Base-by-base conservation (phyloP, 805 yeast species). In the Ogataea wickerhamii region DNA sequence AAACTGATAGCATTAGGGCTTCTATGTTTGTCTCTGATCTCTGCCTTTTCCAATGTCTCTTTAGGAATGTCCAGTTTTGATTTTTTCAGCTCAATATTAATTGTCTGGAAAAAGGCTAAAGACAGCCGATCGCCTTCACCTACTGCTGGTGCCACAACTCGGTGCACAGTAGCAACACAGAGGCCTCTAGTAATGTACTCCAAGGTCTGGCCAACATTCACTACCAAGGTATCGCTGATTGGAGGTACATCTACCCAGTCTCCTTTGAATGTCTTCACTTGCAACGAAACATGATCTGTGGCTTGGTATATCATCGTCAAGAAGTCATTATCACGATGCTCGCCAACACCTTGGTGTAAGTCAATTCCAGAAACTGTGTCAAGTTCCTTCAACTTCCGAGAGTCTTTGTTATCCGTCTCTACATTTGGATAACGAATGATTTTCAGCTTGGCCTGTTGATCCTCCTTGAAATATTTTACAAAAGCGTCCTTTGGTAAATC, bases 261-360 rank as follows among this genome's bases (percentile, higher is more conserved):
- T 4, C 77, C 76, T 20, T 27, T 14, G 34, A 32, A 37, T 52
- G 66, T 69, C 44, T 71, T 73, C 10, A 71, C 75, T 43, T 71
- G 73, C 22, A 73, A 53, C 6, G 72, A 66, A 35, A 60, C 49
- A 39, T 67, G 70, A 12, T 53, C 49, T 1, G 68, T 60, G 8
- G 78, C 83, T 50, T 80, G 84, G 47, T 69, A 73, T 10, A 80
- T 76, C 52, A 68, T 76, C 0, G 85, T 79, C 20, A 80, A 51
- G 49, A 80, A 65, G 38, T 78, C 83, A 3, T 80, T 74, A 49
- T 82, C 88, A 40, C 83, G 69, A 51, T 81, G 87, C 3, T 83
- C 80, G 1, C 85, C 84, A 13, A 70, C 74, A 0, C 82, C 83
- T 48, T 74, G 80, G 8, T 39, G 58, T 6, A 56, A 52, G 16